Evolutionary conservation across 208 protist species (phyloP), one percentile per base, ranked within the genome.

Genomic region (Leishmania lainsoni): DNA sequence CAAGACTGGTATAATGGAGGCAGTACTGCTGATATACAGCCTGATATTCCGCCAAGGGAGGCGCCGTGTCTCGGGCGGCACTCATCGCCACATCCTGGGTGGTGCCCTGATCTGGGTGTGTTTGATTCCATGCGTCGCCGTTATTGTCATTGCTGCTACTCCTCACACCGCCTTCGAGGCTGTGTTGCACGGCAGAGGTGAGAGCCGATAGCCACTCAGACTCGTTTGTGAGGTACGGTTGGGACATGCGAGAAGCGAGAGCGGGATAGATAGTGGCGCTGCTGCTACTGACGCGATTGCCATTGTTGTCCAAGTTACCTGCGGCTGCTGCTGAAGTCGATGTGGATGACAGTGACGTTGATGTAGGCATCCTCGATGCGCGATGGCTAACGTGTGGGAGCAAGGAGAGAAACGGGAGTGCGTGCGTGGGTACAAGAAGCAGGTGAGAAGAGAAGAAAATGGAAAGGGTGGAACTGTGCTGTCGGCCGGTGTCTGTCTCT

Each of bases 141-240:
- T 20, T 22, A 51, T 56, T 20, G 52, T 20, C 39, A 6, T n/a
- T 49, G 72, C n/a, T 32, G 72, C n/a, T 45, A 17, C 49, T 49
- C 66, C 20, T 20, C 32, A 29, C 54, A 48, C 74, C 52, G 39
- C 74, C 74, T 49, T 49, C 56, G 39, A 77, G 52, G 26, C 56
- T 77, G 35, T 35, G 29, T 56, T 78, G 77, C 9, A 58, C 80
- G 6, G 82, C 86, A 32, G 8, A 59, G 26, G 83, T 20, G 6
- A 89, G 73, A 3, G 77, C 70, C 6, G 69, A 48, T 9, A 83
- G 29, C 86, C 86, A 89, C 42, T 86, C 79, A 12, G 39, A 26
- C 20, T 48, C 32, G 48, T 89, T 89, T 29, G 83, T 86, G 70
- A 80, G 81, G 51, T 85, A 89, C 17, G 86, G 86, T 12, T 73